Evolutionary conservation across 331 rosid genomes (phyloP).

Genomic region (Arachis monticola): DNA sequence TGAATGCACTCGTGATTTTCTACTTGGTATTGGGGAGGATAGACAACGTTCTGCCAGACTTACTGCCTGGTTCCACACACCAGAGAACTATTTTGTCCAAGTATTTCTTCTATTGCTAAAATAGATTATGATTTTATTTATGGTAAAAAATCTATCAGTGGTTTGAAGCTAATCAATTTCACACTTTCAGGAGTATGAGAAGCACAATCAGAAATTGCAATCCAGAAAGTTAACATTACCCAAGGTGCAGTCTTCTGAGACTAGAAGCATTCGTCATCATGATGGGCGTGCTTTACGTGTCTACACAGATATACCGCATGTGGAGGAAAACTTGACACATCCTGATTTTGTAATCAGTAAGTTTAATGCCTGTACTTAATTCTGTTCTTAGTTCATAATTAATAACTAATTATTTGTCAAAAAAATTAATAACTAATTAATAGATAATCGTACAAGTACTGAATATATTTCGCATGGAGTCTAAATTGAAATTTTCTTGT

Average conservation of each 20-base stretch:
- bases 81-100: conserved; percentile 74
- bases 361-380: conserved; percentile 38
- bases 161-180: conserved; percentile 36
- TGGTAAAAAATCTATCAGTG: conserved; percentile 24
- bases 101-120: conserved; percentile 52
- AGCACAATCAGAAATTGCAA: conserved; percentile 53
- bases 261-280: conserved; percentile 42
- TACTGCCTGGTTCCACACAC: conserved; percentile 92
- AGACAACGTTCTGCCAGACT: conserved; percentile 94
- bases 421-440: too few relatives aligned
- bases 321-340: conserved; percentile 80
- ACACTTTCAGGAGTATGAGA: conserved; percentile 71
- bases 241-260: conserved; percentile 36
- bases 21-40: conserved; percentile 87
- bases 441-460: background rate
- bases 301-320: conserved; percentile 86
- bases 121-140: conserved; percentile 32
- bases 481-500: conserved; percentile 12
- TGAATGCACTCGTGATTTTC: conserved; percentile 90
- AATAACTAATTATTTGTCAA: too few relatives aligned
- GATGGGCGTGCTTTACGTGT: conserved; percentile 61
- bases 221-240: conserved; percentile 40
- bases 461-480: background rate
- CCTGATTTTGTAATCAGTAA: conserved; percentile 76
- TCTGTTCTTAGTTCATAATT: conserved; percentile 21